These are phyloP conservation scores for Hortaea sp. DNA, from an alignment of 2,329 filamentous ascomycete genomes.

Conservation along the genomic window DNA sequence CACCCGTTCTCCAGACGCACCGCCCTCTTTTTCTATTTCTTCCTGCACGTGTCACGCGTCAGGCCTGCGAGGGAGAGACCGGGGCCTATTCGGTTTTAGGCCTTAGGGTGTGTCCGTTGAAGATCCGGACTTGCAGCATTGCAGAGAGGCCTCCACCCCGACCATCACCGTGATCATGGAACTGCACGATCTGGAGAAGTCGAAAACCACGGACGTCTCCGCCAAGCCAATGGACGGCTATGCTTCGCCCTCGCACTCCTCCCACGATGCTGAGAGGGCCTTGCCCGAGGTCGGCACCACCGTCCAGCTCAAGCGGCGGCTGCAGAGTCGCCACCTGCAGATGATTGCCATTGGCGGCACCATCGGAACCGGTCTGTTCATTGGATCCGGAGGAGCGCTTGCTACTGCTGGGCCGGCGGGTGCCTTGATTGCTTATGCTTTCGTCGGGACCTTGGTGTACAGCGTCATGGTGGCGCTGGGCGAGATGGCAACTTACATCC, in stretches of 20 bases:
- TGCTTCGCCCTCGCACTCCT: not conserved
- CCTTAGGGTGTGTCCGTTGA: too few relatives aligned
- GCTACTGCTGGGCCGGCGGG: conserved; percentile 32
- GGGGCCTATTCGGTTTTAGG: too few relatives aligned
- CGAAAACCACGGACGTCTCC: not conserved
- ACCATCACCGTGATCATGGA: too few relatives aligned
- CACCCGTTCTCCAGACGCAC: too few relatives aligned
- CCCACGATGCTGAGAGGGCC: conserved; percentile 1
- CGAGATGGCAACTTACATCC: conserved; percentile 54
- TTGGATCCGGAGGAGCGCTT: conserved; percentile 30
- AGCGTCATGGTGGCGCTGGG: conserved; percentile 40
- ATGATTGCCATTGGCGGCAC: conserved; percentile 28
- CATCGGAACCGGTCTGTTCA: conserved; percentile 31
- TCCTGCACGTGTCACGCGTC: too few relatives aligned
- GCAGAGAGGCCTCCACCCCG: too few relatives aligned
- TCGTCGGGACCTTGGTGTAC: conserved; percentile 37
- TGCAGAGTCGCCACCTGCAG: conserved; percentile 27
- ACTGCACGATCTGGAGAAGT: not conserved
- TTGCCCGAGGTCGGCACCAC: conserved; percentile 10
- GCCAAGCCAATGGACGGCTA: not conserved
- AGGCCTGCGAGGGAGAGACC: too few relatives aligned
- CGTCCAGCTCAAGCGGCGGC: conserved; percentile 24
- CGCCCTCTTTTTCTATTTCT: too few relatives aligned
- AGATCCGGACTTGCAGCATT: too few relatives aligned
- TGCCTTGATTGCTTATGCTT: conserved; percentile 34